These are phyloP conservation scores for Candida pseudofarinosa DNA, from an alignment of 805 yeast genomes.

Conservation along the genomic window DNA sequence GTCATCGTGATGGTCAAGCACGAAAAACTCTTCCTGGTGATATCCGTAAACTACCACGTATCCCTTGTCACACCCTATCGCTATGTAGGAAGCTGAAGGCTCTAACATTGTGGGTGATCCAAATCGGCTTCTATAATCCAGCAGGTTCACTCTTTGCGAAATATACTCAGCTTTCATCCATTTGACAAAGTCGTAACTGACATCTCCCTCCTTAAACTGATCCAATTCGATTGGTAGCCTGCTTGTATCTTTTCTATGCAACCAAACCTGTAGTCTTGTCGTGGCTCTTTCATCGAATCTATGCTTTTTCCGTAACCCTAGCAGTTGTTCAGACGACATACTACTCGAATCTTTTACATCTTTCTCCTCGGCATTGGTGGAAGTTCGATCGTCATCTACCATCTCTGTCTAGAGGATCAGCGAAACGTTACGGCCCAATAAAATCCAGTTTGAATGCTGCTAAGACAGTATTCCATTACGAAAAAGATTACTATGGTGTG, in stretches of 20 bases:
- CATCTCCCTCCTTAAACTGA: background rate
- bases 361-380: background rate
- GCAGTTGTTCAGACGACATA: background rate
- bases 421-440: too few species aligned
- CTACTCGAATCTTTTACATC: background rate
- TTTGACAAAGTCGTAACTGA: slow-evolving; percentile 8
- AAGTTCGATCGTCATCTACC: background rate
- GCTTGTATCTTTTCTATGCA: slow-evolving; percentile 5
- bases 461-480: background rate
- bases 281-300: slow-evolving; percentile 38
- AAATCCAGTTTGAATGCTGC: too few species aligned
- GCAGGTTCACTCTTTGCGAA: slow-evolving; percentile 15
- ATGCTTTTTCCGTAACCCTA: slow-evolving; percentile 10
- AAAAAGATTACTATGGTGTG: background rate
- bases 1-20: slow-evolving; percentile 31
- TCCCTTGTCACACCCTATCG: slow-evolving; percentile 72
- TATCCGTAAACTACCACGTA: slow-evolving; percentile 62
- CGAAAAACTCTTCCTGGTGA: slow-evolving; percentile 51
- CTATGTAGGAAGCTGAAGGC: slow-evolving; percentile 36
- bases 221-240: background rate
- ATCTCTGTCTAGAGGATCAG: too few species aligned
- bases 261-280: slow-evolving; percentile 22
- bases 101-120: slow-evolving; percentile 21
- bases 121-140: slow-evolving; percentile 17
- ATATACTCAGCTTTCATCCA: slow-evolving; percentile 25